These are phyloP conservation scores for Rhizomucor miehei DNA, from an alignment of 371 early-diverging fungal genomes.

Conservation along the genomic window DNA sequence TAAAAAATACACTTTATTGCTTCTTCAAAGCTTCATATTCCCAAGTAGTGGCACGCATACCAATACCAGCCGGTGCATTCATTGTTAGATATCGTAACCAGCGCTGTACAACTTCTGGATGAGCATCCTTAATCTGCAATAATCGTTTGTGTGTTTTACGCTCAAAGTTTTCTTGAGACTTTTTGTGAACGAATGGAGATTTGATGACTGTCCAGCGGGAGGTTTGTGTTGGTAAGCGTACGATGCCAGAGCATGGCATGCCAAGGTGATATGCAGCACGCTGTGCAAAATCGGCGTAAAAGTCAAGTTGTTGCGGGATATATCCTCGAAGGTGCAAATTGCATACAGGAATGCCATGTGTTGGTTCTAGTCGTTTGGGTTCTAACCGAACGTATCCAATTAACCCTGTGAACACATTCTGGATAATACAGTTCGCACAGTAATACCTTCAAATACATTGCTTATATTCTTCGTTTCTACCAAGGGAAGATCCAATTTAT, in stretches of 20 bases:
- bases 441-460: constrained; percentile 12
- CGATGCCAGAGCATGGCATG: constrained; percentile 74
- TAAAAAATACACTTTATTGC: neutral
- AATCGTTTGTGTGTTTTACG: constrained; percentile 84
- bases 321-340: constrained; percentile 73
- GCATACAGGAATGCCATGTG: constrained; percentile 67
- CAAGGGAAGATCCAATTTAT: neutral
- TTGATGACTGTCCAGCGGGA: constrained; percentile 88
- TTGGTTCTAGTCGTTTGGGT: constrained; percentile 46
- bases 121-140: constrained; percentile 80
- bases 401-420: neutral
- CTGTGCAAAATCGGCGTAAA: constrained; percentile 82
- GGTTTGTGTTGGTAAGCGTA: constrained; percentile 77
- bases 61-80: constrained; percentile 77
- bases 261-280: constrained; percentile 76
- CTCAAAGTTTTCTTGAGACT: constrained; percentile 96
- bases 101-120: constrained; percentile 72
- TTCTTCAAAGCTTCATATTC: constrained; percentile 58
- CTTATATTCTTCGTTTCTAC: constrained; percentile 1
- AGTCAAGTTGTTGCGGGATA: constrained; percentile 82
- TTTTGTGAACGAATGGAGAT: constrained; percentile 95
- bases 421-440: too few species aligned
- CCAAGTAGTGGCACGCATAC: constrained; percentile 68
- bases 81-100: constrained; percentile 75
- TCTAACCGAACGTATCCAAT: constrained; percentile 13